These are phyloP conservation scores for Fulvia fulva DNA, from an alignment of 2,329 filamentous ascomycete genomes.

Conservation along the genomic window DNA sequence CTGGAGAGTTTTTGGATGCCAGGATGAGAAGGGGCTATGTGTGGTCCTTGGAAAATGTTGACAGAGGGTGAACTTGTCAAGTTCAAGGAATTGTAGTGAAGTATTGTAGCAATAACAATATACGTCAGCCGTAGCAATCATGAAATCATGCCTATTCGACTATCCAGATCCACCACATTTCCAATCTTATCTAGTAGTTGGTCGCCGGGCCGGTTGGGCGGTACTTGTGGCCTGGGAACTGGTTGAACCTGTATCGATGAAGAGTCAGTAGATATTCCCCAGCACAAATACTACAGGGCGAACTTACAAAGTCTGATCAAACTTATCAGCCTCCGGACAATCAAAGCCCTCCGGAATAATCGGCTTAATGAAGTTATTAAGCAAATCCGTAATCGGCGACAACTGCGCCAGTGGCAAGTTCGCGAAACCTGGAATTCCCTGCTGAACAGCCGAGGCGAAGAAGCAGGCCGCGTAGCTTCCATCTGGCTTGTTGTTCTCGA, in stretches of 20 bases:
- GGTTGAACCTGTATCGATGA: no score
- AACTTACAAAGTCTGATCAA: conserved; percentile 6
- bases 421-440: conserved; percentile 25
- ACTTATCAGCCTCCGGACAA: conserved; percentile 8
- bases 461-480: conserved; percentile 12
- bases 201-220: conserved; percentile 18
- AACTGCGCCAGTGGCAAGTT: conserved; percentile 1
- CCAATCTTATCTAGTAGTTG: conserved; percentile 15
- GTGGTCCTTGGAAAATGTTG: no score
- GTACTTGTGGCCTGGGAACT: conserved; percentile 16
- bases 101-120: no score
- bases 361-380: conserved; percentile 14
- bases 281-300: no score
- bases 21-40: no score
- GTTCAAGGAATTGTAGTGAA: no score
- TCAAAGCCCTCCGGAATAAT: conserved; percentile 1
- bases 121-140: no score
- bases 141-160: no score
- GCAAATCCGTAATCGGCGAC: conserved; percentile 9
- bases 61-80: no score
- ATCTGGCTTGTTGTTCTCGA: neutral
- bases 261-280: no score
- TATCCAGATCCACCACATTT: no score
- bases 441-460: conserved; percentile 5
- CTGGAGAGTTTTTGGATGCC: no score